These are phyloP conservation scores for Pseudocercospora fijiensis DNA, from an alignment of 2,329 filamentous ascomycete genomes.

Conservation along the genomic window DNA sequence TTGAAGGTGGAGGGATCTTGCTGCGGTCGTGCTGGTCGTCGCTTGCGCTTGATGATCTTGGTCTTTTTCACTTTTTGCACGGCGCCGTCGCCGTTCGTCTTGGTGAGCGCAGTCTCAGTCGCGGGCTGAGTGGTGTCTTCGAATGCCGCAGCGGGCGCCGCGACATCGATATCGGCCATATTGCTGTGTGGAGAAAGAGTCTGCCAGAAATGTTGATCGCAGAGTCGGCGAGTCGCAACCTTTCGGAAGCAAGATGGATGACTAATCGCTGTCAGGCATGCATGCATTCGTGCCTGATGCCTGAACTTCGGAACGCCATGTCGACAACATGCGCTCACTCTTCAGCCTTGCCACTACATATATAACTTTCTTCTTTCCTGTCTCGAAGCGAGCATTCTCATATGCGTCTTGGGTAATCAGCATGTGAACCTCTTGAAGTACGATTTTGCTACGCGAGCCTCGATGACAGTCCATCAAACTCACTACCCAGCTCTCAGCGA, in stretches of 20 bases:
- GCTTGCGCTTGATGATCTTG: conserved; percentile 89
- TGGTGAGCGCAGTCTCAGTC: conserved; percentile 26
- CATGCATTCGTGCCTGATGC: background rate
- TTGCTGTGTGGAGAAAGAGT: background rate
- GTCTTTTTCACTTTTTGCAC: conserved; percentile 68
- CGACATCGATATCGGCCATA: background rate
- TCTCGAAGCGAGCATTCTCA: too few relatives aligned
- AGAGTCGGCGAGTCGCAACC: background rate
- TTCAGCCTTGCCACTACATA: background rate
- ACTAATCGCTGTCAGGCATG: conserved; percentile 1
- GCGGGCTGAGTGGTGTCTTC: conserved; percentile 30
- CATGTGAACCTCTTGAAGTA: too few relatives aligned
- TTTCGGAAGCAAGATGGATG: background rate
- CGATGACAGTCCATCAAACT: too few relatives aligned
- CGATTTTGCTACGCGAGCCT: too few relatives aligned
- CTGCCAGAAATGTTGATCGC: background rate
- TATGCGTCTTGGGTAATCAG: too few relatives aligned
- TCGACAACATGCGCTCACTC: background rate
- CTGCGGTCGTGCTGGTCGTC: conserved; percentile 83
- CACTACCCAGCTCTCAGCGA: too few relatives aligned
- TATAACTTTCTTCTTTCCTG: too few relatives aligned
- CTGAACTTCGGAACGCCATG: background rate
- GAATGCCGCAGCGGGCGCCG: conserved; percentile 11
- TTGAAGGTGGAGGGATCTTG: conserved; percentile 82
- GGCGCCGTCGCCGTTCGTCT: conserved; percentile 33